Base-by-base conservation (phyloP, 805 yeast species). In the Soucietia sequanensis region DNA sequence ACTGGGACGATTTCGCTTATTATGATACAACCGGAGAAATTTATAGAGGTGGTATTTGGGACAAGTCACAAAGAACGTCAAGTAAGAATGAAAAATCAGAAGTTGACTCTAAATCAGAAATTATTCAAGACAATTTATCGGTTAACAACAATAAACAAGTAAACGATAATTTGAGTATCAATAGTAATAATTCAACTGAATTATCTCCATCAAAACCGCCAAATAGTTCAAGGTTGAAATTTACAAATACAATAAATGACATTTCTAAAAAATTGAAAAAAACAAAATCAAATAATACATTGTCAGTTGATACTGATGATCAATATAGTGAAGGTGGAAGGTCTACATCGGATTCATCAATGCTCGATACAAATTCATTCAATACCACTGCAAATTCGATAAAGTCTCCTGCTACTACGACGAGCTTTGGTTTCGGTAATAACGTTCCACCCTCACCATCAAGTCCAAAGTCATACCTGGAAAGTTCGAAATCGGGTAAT, bases 1-100 rank as follows among this genome's bases (percentile, higher is more conserved):
- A 71, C 49, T 84, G 88, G 89, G 98, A 91, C 57, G 98, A 91
- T 54, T 58, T 88, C 26, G 76, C 80, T 0, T 84, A 86, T 52
- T 84, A 70, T 50, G 67, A 76, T 35, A 80, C 96, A 0, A 58
- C 62, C 2, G 70, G 61, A 25, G 95, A 87, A 43, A 59, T 87
- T 10, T 93, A 80, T 56, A 75, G 96, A 43, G 99, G 96, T 33
- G 99, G 99, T 12, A 78, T 91, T 16, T 91, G 98, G 98, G 89
- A 83, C 43, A 67, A 68, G 15, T 37, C 58, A 0, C 50, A 30
- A 1, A 50, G 66, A 29, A 46, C 52, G 7, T 18, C 16, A 13
- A 34, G n/a, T 20, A 9, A 10, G 2, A 13, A 4, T 12, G 39
- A 33, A 12, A 17, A 17, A 14, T 13, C 21, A n/a, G 41, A 40